Conservation (phyloP, 2,329 filamentous ascomycete species). For the Sporothrix dimorphospora region DNA sequence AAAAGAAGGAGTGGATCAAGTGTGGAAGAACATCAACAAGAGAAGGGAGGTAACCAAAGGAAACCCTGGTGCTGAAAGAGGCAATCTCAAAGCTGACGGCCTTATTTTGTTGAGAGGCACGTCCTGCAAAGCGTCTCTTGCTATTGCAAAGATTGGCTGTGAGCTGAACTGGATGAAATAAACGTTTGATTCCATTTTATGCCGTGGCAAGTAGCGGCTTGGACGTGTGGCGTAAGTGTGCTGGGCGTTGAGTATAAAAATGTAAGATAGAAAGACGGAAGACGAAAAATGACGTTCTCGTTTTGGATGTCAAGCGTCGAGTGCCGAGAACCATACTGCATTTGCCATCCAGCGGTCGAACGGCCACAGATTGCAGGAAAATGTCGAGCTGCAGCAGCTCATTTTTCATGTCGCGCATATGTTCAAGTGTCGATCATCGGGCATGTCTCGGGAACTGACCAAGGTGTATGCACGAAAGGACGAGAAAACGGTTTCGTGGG, state of each 20-base stretch:
- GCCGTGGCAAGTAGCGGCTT: background rate
- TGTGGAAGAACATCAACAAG: background rate
- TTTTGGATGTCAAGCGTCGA: background rate
- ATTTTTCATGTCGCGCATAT: background rate
- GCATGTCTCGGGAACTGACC: constrained; percentile 5
- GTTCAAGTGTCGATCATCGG: background rate
- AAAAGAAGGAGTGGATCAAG: background rate
- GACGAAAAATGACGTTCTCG: background rate
- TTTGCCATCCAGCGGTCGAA: constrained; percentile 1
- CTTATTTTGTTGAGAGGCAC: background rate
- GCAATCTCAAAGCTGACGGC: too few species aligned
- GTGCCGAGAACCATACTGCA: background rate
- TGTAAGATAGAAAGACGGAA: too few species aligned
- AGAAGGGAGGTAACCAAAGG: background rate
- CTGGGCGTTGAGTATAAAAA: background rate
- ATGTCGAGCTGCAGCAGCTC: background rate
- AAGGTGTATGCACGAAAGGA: background rate
- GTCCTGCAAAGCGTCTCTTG: background rate
- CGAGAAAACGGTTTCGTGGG: background rate
- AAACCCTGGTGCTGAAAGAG: constrained; percentile 7
- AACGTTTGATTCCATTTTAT: background rate
- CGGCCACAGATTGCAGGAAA: background rate
- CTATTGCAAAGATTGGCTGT: background rate
- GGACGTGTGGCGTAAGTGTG: background rate
- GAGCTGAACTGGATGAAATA: background rate